Base-by-base conservation (phyloP, 2,329 filamentous ascomycete genomes). In the Pezicula radicicola region DNA sequence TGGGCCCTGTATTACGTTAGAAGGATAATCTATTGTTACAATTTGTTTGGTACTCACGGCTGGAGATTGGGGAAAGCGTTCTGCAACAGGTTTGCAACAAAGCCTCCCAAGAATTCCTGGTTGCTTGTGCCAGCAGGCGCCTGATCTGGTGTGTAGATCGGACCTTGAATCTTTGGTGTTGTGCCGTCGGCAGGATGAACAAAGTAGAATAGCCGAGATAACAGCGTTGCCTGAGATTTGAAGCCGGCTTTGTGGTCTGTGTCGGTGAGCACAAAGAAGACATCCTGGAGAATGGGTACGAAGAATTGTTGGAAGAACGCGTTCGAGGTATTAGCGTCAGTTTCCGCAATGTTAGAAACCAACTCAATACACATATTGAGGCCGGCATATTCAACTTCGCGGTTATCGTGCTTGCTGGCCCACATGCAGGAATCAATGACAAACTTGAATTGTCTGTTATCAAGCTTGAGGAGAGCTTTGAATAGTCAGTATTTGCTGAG, bases 391-490 rank as follows among this genome's bases (percentile, higher is more conserved):
- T 99, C 94, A 28, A 99, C 94, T 67, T 97, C 91, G 55, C 94
- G 89, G 74, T 99, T 99, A 75, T 99, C 94, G 72, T 99, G 94
- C 78, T 99, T 99, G 77, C 93, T 97, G n/a, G 95, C 94, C 95
- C 94, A 99, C 80, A 97, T 91, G 78, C 95, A 99, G 35, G 93
- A 96, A 71, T 99, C 94, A 60, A 99, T 97, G 64, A 99, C 92
- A 67, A 97, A 96, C 75, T 99, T 99, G 84, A 99, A 99, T 68
- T 97, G 94, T 54, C 91, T 85, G 65, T 90, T 93, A 68, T 99
- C 93, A 33, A 99, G 84, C 72, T 96, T 95, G 60, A 99, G 80
- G 19, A 99, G 81, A 1, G 94, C 84, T 78, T 42, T 53, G 56
- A 36, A 49, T 6, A 55, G 49, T 55, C 59, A 63, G 53, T 37